Conservation (phyloP, 2,329 filamentous ascomycete species). For the Aspergillus hiratsukae region DNA sequence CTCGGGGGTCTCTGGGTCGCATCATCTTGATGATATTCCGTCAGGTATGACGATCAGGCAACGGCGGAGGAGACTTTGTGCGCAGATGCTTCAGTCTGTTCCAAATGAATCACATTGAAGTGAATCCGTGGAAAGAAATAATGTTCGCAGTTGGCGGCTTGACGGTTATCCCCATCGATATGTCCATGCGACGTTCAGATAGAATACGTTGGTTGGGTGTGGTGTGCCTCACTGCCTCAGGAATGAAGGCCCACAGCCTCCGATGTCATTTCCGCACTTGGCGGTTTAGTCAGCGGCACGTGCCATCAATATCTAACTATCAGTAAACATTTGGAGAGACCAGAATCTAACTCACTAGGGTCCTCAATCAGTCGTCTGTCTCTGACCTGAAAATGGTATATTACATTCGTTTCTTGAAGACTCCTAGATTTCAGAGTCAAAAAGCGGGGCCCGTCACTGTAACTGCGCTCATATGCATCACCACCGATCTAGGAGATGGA, state of each 20-base stretch:
- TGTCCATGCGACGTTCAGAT: neutral
- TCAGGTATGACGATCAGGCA: slow-evolving; percentile 30
- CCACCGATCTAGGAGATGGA: slow-evolving; percentile 64
- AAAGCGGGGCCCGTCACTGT: slow-evolving; percentile 40
- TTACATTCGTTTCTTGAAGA: slow-evolving; percentile 66
- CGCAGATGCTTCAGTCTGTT: slow-evolving; percentile 10
- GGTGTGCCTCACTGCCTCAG: slow-evolving; percentile 9
- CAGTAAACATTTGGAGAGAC: neutral
- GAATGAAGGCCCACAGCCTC: slow-evolving; percentile 8
- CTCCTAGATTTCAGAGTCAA: slow-evolving; percentile 48
- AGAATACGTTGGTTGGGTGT: neutral
- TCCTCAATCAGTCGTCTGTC: neutral
- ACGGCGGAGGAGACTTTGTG: slow-evolving; percentile 9
- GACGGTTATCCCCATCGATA: neutral
- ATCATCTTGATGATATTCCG: slow-evolving; percentile 45
- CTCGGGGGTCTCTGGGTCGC: slow-evolving; percentile 69
- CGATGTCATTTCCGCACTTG: slow-evolving; percentile 22
- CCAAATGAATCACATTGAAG: slow-evolving; percentile 12
- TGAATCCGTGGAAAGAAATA: neutral
- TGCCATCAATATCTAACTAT: slow-evolving; percentile 5
- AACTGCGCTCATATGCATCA: slow-evolving; percentile 57
- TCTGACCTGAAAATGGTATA: slow-evolving; percentile 44
- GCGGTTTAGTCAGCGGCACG: slow-evolving; percentile 24
- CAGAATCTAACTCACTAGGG: neutral
- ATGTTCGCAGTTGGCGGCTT: neutral